Evolutionary conservation across 2,329 filamentous ascomycete genomes (phyloP).

Genomic region (Colletotrichum paranaense): DNA sequence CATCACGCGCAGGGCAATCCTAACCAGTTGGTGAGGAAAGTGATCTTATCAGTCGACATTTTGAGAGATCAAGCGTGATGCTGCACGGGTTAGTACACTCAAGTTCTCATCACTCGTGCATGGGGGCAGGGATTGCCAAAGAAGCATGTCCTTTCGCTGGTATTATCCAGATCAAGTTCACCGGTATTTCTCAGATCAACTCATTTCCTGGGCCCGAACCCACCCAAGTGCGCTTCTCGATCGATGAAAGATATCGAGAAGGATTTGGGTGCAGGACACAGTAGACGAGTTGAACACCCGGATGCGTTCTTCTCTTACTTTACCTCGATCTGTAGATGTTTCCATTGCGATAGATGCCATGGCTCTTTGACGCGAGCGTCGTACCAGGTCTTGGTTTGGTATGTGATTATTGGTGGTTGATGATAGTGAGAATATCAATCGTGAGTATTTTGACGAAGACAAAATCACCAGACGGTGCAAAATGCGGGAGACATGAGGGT

Average conservation of each 20-base stretch:
- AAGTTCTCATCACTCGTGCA: conserved; percentile 41
- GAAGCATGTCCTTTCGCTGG: conserved; percentile 90
- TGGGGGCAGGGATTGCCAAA: conserved; percentile 56
- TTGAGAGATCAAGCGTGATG: conserved; percentile 56
- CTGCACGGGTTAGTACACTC: conserved; percentile 60
- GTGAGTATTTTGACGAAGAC: not conserved
- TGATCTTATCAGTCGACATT: conserved; percentile 88
- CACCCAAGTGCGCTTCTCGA: conserved; percentile 1
- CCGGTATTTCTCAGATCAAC: conserved; percentile 80
- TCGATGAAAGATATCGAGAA: conserved; percentile 32
- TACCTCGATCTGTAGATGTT: conserved; percentile 56
- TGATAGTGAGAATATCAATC: too few species aligned
- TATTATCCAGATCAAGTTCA: conserved; percentile 90
- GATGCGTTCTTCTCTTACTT: conserved; percentile 58
- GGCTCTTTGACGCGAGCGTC: conserved; percentile 37
- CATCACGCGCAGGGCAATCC: conserved; percentile 36
- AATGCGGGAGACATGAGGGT: not conserved
- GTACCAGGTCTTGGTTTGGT: conserved; percentile 12
- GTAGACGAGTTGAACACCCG: conserved; percentile 54
- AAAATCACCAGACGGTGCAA: too few species aligned
- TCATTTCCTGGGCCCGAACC: conserved; percentile 39
- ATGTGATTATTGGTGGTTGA: not conserved
- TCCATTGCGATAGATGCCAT: conserved; percentile 46
- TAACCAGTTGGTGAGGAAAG: conserved; percentile 87
- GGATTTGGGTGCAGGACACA: not conserved